Conservation (phyloP, 768 basidiomycete genomes). For the Sporobolomyces pararoseus region DNA sequence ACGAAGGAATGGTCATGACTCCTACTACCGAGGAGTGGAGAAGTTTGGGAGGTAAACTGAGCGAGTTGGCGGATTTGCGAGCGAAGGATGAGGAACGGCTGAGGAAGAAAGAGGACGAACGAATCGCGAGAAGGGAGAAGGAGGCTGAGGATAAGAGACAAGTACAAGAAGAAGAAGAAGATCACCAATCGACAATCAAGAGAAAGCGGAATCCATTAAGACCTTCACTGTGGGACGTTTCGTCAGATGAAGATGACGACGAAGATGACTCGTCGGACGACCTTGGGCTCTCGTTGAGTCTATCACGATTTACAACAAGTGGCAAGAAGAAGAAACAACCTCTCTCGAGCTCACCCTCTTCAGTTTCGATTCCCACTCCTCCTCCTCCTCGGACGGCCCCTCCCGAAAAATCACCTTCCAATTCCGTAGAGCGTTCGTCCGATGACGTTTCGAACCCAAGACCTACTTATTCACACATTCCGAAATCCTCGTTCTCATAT, state of each 20-base stretch:
- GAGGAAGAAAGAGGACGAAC: not conserved
- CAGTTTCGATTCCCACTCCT: not conserved
- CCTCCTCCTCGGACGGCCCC: not conserved
- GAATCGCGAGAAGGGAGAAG: not conserved
- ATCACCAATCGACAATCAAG: constrained; percentile 10
- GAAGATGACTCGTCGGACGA: constrained; percentile 2
- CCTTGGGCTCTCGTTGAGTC: constrained; percentile 20
- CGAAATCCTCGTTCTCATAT: constrained; percentile 33
- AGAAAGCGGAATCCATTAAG: constrained; percentile 15
- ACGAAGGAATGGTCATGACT: constrained; percentile 41
- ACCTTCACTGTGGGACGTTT: constrained; percentile 25
- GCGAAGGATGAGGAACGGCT: constrained; percentile 13
- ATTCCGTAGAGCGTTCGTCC: not conserved
- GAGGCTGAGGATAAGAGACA: no score
- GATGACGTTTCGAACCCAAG: not conserved
- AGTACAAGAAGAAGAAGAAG: not conserved
- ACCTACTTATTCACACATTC: constrained; percentile 1
- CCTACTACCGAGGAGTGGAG: constrained; percentile 45
- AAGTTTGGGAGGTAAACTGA: constrained; percentile 35
- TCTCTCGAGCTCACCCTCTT: constrained; percentile 1
- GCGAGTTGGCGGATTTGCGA: constrained; percentile 23
- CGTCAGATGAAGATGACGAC: constrained; percentile 15
- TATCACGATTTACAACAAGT: constrained; percentile 13
- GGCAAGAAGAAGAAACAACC: constrained; percentile 5
- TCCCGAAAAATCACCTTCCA: not conserved